phyloP scores from a whole-genome alignment of 1,284 basidiomycete genomes.

The Leccinum pachyderme region DNA sequence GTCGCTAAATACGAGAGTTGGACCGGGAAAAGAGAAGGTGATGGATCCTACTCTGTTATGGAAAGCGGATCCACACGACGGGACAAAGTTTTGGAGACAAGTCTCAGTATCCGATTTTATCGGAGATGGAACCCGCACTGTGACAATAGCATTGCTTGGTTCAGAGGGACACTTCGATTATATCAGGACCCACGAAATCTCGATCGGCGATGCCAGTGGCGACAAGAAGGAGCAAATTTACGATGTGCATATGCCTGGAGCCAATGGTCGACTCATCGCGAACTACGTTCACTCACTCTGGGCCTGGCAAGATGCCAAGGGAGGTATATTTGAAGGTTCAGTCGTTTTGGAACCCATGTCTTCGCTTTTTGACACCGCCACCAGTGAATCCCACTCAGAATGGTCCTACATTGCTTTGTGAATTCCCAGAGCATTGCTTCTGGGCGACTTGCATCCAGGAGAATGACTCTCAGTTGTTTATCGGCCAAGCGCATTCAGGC shows the following conservation, averaged over 20 bases:
- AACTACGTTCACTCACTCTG: slow-evolving; percentile 26
- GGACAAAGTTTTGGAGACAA: slow-evolving; percentile 37
- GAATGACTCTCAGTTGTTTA: slow-evolving; percentile 39
- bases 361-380: slow-evolving; percentile 8
- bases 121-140: slow-evolving; percentile 2
- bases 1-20: slow-evolving; percentile 62
- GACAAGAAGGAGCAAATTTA: slow-evolving; percentile 7
- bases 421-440: slow-evolving; percentile 63
- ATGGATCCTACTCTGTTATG: slow-evolving; percentile 59
- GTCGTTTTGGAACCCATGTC: background rate
- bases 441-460: slow-evolving; percentile 36
- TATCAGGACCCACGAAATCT: slow-evolving; percentile 19
- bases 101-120: slow-evolving; percentile 31
- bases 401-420: slow-evolving; percentile 33
- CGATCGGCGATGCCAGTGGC: background rate
- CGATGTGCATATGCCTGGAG: slow-evolving; percentile 28
- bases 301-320: slow-evolving; percentile 50
- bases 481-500: slow-evolving; percentile 68
- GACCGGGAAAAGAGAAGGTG: slow-evolving; percentile 60
- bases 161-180: slow-evolving; percentile 22
- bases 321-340: slow-evolving; percentile 54
- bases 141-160: slow-evolving; percentile 19
- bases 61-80: slow-evolving; percentile 36
- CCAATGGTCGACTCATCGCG: slow-evolving; percentile 46
- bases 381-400: slow-evolving; percentile 21